phyloP scores from a whole-genome alignment of 495 filamentous ascomycete species.

The Trypethelium eluteriae region DNA sequence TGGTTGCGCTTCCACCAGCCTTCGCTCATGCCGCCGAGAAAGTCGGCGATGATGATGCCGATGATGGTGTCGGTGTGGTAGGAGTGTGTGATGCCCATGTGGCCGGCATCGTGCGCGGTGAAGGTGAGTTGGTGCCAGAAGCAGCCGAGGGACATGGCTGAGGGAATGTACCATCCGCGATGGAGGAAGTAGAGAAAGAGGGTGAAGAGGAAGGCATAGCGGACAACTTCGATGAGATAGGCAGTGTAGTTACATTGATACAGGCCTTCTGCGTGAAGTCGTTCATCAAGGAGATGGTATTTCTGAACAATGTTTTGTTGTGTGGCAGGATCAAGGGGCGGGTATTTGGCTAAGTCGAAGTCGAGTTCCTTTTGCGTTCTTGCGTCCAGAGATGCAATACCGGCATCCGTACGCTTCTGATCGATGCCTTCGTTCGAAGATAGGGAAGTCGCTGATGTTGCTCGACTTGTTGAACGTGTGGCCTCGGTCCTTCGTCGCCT shows the following conservation, averaged over 20 bases:
- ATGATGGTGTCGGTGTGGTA: conserved; percentile 76
- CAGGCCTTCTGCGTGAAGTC: conserved; percentile 64
- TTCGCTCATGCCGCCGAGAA: conserved; percentile 77
- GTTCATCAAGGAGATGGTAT: conserved; percentile 66
- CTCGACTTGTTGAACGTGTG: conserved; percentile 10
- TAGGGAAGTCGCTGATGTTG: conserved; percentile 34
- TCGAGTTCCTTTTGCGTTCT: conserved; percentile 68
- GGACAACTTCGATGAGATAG: conserved; percentile 65
- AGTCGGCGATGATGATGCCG: conserved; percentile 86
- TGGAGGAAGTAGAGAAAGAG: conserved; percentile 59
- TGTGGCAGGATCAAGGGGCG: conserved; percentile 62
- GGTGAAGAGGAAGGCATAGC: conserved; percentile 66
- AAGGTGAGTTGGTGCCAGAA: conserved; percentile 98
- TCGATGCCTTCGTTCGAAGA: conserved; percentile 29
- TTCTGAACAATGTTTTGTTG: conserved; percentile 72
- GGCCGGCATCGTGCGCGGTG: conserved; percentile 89
- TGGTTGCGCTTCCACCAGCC: conserved; percentile 98
- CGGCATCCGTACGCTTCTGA: not conserved
- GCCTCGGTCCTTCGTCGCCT: conserved; percentile 3
- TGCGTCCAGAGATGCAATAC: conserved; percentile 60
- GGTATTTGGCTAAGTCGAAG: conserved; percentile 73
- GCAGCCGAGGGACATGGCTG: conserved; percentile 68
- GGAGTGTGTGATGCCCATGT: conserved; percentile 93
- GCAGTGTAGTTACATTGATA: conserved; percentile 80
- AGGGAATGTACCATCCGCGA: conserved; percentile 64